phyloP scores from a whole-genome alignment of 345 rosid species.

The Rhizophora apiculata region DNA sequence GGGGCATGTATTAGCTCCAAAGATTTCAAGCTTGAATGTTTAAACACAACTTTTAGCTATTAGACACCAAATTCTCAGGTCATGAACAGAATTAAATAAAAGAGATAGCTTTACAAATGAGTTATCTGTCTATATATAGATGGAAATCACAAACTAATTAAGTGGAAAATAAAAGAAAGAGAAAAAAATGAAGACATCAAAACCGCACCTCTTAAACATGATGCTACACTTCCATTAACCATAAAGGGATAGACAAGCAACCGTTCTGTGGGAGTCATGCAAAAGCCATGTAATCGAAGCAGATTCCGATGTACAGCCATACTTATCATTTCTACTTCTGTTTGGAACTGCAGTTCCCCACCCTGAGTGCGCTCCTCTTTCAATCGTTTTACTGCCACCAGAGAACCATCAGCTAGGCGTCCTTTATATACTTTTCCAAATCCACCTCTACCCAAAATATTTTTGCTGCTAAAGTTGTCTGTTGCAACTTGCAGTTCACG shows the following conservation, averaged over 20 bases:
- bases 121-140: too few species aligned
- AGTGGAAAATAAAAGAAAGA: neutral
- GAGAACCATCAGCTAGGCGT: constrained; percentile 66
- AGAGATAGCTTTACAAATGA: neutral
- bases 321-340: constrained; percentile 91
- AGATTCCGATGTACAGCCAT: constrained; percentile 92
- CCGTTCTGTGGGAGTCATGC: constrained; percentile 94
- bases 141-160: neutral
- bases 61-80: neutral
- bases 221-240: constrained; percentile 93
- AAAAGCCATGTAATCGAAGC: constrained; percentile 84
- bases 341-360: constrained; percentile 89
- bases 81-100: neutral
- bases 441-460: constrained; percentile 82
- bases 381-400: constrained; percentile 84
- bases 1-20: neutral
- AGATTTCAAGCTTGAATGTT: neutral
- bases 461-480: constrained; percentile 65
- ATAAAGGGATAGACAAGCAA: constrained; percentile 85
- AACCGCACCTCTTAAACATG: constrained; percentile 78
- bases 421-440: constrained; percentile 93
- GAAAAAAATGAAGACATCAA: neutral
- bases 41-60: neutral
- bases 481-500: constrained; percentile 87
- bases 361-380: constrained; percentile 86